These are phyloP conservation scores for Mucuna pruriens DNA, from an alignment of 306 rosid genomes.

Conservation along the genomic window DNA sequence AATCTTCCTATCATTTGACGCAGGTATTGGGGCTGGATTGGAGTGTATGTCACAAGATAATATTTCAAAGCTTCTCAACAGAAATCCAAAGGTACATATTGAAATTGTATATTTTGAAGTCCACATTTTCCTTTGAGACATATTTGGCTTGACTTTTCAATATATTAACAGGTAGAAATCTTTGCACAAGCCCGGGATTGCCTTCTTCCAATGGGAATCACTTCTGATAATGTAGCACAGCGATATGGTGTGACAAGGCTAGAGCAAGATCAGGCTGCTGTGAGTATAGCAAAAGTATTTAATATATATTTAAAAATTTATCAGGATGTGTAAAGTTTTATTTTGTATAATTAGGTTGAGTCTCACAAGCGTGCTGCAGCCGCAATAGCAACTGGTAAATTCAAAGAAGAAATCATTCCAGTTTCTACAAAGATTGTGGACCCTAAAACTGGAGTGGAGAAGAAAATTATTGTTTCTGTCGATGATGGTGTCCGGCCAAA, in stretches of 20 bases:
- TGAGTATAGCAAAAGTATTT: slow-evolving; percentile 50
- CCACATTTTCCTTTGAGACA: background rate
- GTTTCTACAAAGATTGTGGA: slow-evolving; percentile 87
- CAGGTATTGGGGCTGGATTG: slow-evolving; percentile 93
- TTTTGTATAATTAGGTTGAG: slow-evolving; percentile 62
- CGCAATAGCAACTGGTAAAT: slow-evolving; percentile 80
- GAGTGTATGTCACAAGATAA: slow-evolving; percentile 71
- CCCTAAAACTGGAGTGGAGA: slow-evolving; percentile 83
- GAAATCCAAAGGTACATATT: slow-evolving; percentile 68
- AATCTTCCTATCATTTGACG: slow-evolving; percentile 30
- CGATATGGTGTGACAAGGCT: slow-evolving; percentile 78
- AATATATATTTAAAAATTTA: background rate
- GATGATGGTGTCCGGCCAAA: slow-evolving; percentile 88
- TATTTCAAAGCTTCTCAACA: slow-evolving; percentile 34
- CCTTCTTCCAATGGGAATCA: slow-evolving; percentile 90
- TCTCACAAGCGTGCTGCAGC: slow-evolving; percentile 92
- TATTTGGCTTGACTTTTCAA: slow-evolving; percentile 18
- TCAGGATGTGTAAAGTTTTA: background rate
- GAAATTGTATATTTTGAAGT: slow-evolving; percentile 8
- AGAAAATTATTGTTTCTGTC: slow-evolving; percentile 62
- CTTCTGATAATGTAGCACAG: slow-evolving; percentile 91
- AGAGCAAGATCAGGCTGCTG: slow-evolving; percentile 96
- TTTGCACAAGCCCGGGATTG: slow-evolving; percentile 84
- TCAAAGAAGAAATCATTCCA: slow-evolving; percentile 88
- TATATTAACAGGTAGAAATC: slow-evolving; percentile 50